These are phyloP conservation scores for Sanghuangporus baumii DNA, from an alignment of 1,284 basidiomycete species.

Conservation along the genomic window DNA sequence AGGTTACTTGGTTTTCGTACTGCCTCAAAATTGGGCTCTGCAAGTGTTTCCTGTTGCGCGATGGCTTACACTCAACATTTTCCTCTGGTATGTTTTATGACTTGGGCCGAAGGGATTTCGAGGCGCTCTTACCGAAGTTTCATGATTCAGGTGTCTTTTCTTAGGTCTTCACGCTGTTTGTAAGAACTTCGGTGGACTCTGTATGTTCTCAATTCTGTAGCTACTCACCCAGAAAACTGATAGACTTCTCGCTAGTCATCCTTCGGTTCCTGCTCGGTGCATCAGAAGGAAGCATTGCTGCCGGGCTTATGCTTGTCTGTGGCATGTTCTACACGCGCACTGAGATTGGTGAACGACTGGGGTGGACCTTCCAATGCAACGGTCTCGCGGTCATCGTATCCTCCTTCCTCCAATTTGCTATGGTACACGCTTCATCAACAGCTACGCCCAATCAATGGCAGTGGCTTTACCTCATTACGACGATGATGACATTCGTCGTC, in stretches of 20 bases:
- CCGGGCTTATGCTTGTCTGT: slow-evolving; percentile 28
- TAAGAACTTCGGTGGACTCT: slow-evolving; percentile 18
- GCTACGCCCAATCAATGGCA: slow-evolving; percentile 24
- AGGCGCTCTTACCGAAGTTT: not conserved
- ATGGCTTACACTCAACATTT: slow-evolving; percentile 18
- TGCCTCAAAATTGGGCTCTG: slow-evolving; percentile 26
- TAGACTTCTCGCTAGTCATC: slow-evolving; percentile 18
- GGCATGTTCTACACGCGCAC: slow-evolving; percentile 28
- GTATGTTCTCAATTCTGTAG: not conserved
- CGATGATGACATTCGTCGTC: slow-evolving; percentile 22
- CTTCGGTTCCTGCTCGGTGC: slow-evolving; percentile 30
- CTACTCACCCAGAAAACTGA: not conserved
- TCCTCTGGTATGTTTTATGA: slow-evolving; percentile 11
- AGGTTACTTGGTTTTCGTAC: slow-evolving; percentile 28
- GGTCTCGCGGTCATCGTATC: slow-evolving; percentile 29
- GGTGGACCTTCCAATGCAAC: slow-evolving; percentile 27
- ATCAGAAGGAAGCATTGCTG: slow-evolving; percentile 28
- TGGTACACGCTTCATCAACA: slow-evolving; percentile 23
- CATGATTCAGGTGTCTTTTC: slow-evolving; percentile 9
- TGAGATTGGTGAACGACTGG: slow-evolving; percentile 29
- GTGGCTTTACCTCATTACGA: slow-evolving; percentile 28
- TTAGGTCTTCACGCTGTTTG: slow-evolving; percentile 16
- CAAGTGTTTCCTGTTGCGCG: slow-evolving; percentile 28
- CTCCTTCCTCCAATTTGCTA: slow-evolving; percentile 29
- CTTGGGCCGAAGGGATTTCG: not conserved